These are phyloP conservation scores for Agaricales sp. DNA, from an alignment of 1,284 basidiomycete species.

Conservation along the genomic window DNA sequence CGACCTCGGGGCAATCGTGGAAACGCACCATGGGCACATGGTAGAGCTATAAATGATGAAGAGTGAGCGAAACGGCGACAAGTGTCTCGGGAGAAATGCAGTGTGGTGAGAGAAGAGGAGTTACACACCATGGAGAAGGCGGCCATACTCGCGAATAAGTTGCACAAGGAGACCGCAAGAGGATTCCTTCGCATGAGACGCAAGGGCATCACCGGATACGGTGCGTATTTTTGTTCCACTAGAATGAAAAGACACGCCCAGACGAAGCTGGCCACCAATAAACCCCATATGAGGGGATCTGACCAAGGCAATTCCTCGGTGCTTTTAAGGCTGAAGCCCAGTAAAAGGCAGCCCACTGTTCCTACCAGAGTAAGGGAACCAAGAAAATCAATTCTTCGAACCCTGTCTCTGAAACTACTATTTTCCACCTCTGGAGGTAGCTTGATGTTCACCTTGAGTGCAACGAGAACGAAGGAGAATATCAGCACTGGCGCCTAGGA, in stretches of 20 bases:
- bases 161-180: slow-evolving; percentile 69
- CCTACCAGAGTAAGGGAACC: slow-evolving; percentile 73
- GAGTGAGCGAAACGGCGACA: too few relatives aligned
- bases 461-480: slow-evolving; percentile 59
- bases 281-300: slow-evolving; percentile 54
- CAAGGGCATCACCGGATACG: slow-evolving; percentile 81
- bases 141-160: slow-evolving; percentile 66
- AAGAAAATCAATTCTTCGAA: slow-evolving; percentile 73
- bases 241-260: slow-evolving; percentile 53
- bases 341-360: slow-evolving; percentile 63
- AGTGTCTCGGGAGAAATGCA: slow-evolving; percentile 8
- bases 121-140: slow-evolving; percentile 64
- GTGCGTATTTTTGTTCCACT: slow-evolving; percentile 66
- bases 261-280: slow-evolving; percentile 47
- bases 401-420: slow-evolving; percentile 49
- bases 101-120: slow-evolving; percentile 1
- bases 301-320: slow-evolving; percentile 76
- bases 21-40: slow-evolving; percentile 68
- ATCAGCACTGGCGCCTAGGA: slow-evolving; percentile 63
- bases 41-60: slow-evolving; percentile 49
- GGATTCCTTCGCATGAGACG: slow-evolving; percentile 71
- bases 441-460: slow-evolving; percentile 63
- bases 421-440: slow-evolving; percentile 50
- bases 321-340: slow-evolving; percentile 73
- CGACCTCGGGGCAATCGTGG: too few relatives aligned